These are phyloP conservation scores for Panicum miliaceum DNA, from an alignment of 176 grass and related monocot species.

Conservation along the genomic window DNA sequence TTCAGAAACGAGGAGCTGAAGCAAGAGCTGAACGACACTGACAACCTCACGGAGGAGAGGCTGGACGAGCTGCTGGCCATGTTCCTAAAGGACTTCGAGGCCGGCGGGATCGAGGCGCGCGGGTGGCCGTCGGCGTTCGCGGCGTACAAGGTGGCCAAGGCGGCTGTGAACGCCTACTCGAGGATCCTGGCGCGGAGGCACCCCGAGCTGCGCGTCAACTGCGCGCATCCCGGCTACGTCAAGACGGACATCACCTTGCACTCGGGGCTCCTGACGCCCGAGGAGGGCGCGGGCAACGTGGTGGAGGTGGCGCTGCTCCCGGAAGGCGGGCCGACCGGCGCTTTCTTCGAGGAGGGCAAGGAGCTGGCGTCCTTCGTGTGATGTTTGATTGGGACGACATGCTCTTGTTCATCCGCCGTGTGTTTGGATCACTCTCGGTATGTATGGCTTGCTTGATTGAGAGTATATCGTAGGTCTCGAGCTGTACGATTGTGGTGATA, in stretches of 20 bases:
- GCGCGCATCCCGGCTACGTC: slow-evolving; percentile 60
- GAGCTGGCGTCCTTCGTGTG: slow-evolving; percentile 43
- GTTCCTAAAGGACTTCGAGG: slow-evolving; percentile 58
- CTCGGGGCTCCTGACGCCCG: slow-evolving; percentile 41
- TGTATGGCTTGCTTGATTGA: neutral
- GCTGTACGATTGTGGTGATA: neutral
- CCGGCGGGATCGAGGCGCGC: slow-evolving; percentile 7
- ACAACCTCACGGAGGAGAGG: slow-evolving; percentile 52
- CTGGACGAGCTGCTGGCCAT: slow-evolving; percentile 44
- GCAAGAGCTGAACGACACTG: slow-evolving; percentile 43
- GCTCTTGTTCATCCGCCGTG: neutral
- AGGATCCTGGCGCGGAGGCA: slow-evolving; percentile 57
- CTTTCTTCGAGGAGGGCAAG: slow-evolving; percentile 41
- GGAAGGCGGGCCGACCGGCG: slow-evolving; percentile 48
- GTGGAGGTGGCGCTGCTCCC: slow-evolving; percentile 51
- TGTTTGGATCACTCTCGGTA: neutral
- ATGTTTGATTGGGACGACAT: neutral
- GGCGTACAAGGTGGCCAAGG: slow-evolving; percentile 66
- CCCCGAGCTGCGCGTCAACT: slow-evolving; percentile 52
- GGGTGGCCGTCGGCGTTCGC: slow-evolving; percentile 46
- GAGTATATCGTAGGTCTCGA: no score
- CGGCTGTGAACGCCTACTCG: slow-evolving; percentile 54
- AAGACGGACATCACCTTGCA: slow-evolving; percentile 55
- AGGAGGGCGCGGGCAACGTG: slow-evolving; percentile 53
- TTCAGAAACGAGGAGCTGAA: slow-evolving; percentile 56